These are phyloP conservation scores for Pseudonitzschia delicatissima DNA, from an alignment of 108 stramenopile genomes.

Conservation along the genomic window DNA sequence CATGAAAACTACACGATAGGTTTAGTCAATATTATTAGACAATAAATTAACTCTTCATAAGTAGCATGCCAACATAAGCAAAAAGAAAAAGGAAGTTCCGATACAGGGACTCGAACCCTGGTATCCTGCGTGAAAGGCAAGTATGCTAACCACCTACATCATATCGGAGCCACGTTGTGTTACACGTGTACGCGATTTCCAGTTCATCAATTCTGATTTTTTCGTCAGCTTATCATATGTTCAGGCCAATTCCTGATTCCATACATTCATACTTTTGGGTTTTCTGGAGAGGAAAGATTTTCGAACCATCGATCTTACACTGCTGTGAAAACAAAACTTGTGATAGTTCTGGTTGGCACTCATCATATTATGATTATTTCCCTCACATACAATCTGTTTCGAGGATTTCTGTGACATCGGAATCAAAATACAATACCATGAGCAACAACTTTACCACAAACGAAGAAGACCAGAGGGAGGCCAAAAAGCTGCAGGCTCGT, in stretches of 20 bases:
- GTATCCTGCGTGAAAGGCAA: slow-evolving; percentile 91
- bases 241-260: background rate
- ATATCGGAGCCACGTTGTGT: slow-evolving; percentile 62
- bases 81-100: too few species aligned
- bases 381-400: background rate
- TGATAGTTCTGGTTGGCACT: too few species aligned
- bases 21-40: too few species aligned
- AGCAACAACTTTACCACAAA: slow-evolving; percentile 52
- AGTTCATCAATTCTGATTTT: too few species aligned
- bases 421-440: background rate
- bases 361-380: too few species aligned
- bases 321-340: too few species aligned
- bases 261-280: background rate
- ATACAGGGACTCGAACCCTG: slow-evolving; percentile 89
- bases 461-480: slow-evolving; percentile 69
- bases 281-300: too few species aligned
- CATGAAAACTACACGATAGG: background rate
- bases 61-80: too few species aligned
- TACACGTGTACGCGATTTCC: too few species aligned
- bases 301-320: too few species aligned
- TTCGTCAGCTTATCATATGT: too few species aligned
- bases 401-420: background rate
- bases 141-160: slow-evolving; percentile 90
- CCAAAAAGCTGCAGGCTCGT: slow-evolving; percentile 54
- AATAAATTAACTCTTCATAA: too few species aligned